Conservation (phyloP, 352 stramenopile genomes). For the Plasmopara viticola region DNA sequence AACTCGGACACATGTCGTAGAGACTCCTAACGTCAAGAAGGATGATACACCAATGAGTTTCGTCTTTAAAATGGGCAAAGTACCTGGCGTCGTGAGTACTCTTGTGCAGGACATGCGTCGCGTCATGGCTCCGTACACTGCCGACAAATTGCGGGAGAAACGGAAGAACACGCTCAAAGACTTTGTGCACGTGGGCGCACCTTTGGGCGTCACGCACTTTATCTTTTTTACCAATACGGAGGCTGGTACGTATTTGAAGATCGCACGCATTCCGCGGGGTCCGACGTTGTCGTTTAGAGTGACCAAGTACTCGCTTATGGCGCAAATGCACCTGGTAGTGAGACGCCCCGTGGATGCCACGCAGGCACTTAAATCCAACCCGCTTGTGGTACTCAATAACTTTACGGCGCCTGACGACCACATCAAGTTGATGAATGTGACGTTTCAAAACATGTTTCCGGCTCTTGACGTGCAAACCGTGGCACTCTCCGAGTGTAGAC, state of each 20-base stretch:
- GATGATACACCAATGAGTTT: conserved; percentile 89
- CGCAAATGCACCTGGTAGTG: conserved; percentile 90
- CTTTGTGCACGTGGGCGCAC: conserved; percentile 85
- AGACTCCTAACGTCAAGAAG: conserved; percentile 57
- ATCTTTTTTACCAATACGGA: conserved; percentile 94
- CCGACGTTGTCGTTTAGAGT: conserved; percentile 94
- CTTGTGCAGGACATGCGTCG: conserved; percentile 91
- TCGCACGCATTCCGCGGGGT: conserved; percentile 90
- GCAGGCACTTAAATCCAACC: conserved; percentile 83
- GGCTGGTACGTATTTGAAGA: conserved; percentile 90
- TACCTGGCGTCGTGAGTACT: conserved; percentile 64
- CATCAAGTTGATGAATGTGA: conserved; percentile 95
- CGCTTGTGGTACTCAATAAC: conserved; percentile 98
- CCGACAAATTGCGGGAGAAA: conserved; percentile 89
- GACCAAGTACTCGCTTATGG: conserved; percentile 87
- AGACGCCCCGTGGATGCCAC: conserved; percentile 87
- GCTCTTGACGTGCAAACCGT: conserved; percentile 97
- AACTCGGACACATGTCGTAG: conserved; percentile 72
- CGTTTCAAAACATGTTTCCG: conserved; percentile 99
- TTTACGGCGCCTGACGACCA: conserved; percentile 90
- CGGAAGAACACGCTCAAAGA: conserved; percentile 91
- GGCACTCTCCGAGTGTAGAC: conserved; percentile 91
- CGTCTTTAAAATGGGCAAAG: conserved; percentile 89
- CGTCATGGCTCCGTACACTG: conserved; percentile 94
- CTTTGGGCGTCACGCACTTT: conserved; percentile 96